Conservation (phyloP, 192 early-diverging fungal species). For the Mortierella antarctica region DNA sequence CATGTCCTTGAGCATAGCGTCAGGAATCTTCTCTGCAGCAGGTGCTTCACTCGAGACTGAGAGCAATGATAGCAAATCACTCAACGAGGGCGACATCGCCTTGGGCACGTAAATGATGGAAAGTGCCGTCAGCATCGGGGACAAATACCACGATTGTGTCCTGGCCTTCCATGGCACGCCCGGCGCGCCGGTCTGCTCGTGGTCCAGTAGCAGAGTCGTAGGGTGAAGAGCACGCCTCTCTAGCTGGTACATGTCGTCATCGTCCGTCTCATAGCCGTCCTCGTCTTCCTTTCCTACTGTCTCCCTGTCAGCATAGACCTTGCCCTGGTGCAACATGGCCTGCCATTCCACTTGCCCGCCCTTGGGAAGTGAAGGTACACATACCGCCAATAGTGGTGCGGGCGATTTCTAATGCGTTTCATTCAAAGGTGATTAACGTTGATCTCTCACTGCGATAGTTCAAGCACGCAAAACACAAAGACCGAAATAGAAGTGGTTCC, state of each 20-base stretch:
- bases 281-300: not conserved
- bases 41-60: conserved; percentile 8
- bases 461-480: not conserved
- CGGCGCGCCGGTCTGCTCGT: conserved; percentile 8
- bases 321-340: conserved; percentile 54
- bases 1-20: conserved; percentile 15
- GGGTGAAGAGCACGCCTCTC: conserved; percentile 34
- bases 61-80: conserved; percentile 4
- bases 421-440: not conserved
- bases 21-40: not conserved
- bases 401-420: conserved; percentile 1
- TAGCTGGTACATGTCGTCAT: conserved; percentile 37
- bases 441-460: not conserved
- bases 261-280: conserved; percentile 46
- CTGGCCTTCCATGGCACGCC: conserved; percentile 16
- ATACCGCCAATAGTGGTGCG: conserved; percentile 63
- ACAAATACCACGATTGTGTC: conserved; percentile 40
- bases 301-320: conserved; percentile 38
- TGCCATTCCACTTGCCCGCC: conserved; percentile 77
- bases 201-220: not conserved
- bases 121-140: conserved; percentile 22
- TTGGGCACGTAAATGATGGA: conserved; percentile 13
- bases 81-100: not conserved
- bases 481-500: not conserved
- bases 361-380: conserved; percentile 71